phyloP scores from a whole-genome alignment of 768 basidiomycete genomes.

The Terana coerulea region DNA sequence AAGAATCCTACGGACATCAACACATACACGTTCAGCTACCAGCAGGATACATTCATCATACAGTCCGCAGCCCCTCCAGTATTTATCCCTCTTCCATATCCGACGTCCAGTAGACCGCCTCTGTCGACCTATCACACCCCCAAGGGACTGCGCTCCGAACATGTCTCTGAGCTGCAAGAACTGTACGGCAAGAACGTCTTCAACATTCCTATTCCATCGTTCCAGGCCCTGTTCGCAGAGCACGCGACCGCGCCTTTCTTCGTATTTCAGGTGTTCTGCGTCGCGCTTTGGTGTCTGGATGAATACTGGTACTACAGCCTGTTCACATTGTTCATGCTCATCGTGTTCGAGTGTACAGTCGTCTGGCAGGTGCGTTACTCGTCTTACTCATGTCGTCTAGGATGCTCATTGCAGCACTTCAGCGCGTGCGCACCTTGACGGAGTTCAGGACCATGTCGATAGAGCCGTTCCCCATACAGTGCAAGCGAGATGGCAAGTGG shows the following conservation, averaged over 20 bases:
- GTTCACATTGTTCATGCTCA: constrained; percentile 97
- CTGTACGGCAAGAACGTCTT: constrained; percentile 94
- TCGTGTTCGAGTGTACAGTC: constrained; percentile 98
- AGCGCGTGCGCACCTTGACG: constrained; percentile 90
- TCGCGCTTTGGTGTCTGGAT: constrained; percentile 94
- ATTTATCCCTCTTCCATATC: constrained; percentile 86
- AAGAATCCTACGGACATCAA: constrained; percentile 50
- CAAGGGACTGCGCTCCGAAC: constrained; percentile 44
- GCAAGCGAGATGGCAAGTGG: constrained; percentile 82
- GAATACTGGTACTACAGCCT: constrained; percentile 99
- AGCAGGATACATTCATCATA: constrained; percentile 88
- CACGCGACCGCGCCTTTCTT: constrained; percentile 99
- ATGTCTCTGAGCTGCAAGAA: constrained; percentile 48
- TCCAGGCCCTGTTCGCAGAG: constrained; percentile 86
- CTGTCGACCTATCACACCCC: constrained; percentile 63
- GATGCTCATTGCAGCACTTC: neutral
- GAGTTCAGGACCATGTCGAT: constrained; percentile 98
- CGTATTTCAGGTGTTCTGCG: constrained; percentile 98
- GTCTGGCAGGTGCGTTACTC: constrained; percentile 83
- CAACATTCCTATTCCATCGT: constrained; percentile 95
- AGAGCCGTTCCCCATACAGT: constrained; percentile 82
- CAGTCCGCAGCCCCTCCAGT: constrained; percentile 49
- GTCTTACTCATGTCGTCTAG: neutral
- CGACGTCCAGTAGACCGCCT: constrained; percentile 66
- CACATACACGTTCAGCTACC: constrained; percentile 88